Evolutionary conservation across 1,139 yeast genomes (phyloP), one percentile per base, ranked within the genome.

Genomic region (Pichia terricola): DNA sequence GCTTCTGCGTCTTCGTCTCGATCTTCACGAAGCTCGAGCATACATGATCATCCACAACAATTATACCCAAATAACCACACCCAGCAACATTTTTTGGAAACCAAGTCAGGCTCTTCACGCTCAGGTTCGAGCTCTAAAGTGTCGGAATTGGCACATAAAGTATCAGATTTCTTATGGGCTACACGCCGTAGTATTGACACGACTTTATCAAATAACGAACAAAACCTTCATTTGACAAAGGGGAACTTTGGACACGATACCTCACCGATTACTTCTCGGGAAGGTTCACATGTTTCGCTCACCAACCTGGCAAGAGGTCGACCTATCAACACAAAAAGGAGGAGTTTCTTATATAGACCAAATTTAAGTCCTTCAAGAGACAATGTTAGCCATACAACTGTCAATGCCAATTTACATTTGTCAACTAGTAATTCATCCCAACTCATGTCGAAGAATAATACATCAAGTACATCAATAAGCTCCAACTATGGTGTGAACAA

Each of bases 71-170:
- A n/a, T n/a, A n/a, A n/a, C n/a, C n/a, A n/a, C n/a, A n/a, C n/a
- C n/a, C n/a, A n/a, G n/a, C n/a, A n/a, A n/a, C n/a, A n/a, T n/a
- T n/a, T n/a, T n/a, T n/a, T n/a, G n/a, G n/a, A n/a, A n/a, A n/a
- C n/a, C n/a, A n/a, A n/a, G n/a, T n/a, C n/a, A n/a, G n/a, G n/a
- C n/a, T n/a, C 10, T 30, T 30, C 32, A 7, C 6, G 31, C n/a
- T 35, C 48, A 25, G 16, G 26, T 25, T 52, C 56, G 2, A 57
- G 55, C 31, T 46, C 49, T 28, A 50, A 52, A 30, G 26, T 58
- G 27, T 40, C 61, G 4, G 61, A 57, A 7, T 47, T 57, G 5
- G 59, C 58, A 5, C 57, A 54, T 39, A 57, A 54, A 43, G 52
- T 57, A 25, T 48, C 60, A 4, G 61, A 57, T 10, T 51, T 49